Evolutionary conservation across 129 eudicot genomes (phyloP).

Genomic region (Helichrysum umbraculigerum): DNA sequence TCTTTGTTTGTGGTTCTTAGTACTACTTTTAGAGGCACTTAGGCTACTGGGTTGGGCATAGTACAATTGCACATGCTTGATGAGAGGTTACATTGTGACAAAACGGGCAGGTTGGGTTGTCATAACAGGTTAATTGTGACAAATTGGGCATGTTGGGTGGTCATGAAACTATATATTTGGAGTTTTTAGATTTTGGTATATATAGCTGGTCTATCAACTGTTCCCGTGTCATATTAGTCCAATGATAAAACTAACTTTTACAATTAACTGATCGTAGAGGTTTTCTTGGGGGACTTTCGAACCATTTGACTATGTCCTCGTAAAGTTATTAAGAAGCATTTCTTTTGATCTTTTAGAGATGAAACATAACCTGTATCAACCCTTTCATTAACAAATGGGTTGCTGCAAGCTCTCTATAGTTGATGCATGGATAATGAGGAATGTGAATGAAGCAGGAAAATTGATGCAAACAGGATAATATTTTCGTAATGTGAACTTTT

Average conservation of each 20-base stretch:
- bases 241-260: background rate
- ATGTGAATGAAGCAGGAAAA: background rate
- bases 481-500: background rate
- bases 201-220: background rate
- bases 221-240: background rate
- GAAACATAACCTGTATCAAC: background rate
- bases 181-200: no score
- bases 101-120: no score
- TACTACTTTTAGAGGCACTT: background rate
- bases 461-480: background rate
- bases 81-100: background rate
- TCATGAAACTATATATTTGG: no score
- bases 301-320: background rate
- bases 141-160: no score
- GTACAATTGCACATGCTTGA: background rate
- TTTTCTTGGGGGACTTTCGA: background rate
- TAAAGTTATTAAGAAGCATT: background rate
- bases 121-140: background rate
- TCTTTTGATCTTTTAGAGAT: background rate
- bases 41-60: background rate
- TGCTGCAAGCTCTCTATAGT: background rate
- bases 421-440: background rate
- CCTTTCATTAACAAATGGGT: background rate
- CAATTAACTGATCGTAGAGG: background rate
- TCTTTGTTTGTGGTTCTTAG: background rate